These are phyloP conservation scores for Sophora flavescens DNA, from an alignment of 306 rosid genomes.

Conservation along the genomic window DNA sequence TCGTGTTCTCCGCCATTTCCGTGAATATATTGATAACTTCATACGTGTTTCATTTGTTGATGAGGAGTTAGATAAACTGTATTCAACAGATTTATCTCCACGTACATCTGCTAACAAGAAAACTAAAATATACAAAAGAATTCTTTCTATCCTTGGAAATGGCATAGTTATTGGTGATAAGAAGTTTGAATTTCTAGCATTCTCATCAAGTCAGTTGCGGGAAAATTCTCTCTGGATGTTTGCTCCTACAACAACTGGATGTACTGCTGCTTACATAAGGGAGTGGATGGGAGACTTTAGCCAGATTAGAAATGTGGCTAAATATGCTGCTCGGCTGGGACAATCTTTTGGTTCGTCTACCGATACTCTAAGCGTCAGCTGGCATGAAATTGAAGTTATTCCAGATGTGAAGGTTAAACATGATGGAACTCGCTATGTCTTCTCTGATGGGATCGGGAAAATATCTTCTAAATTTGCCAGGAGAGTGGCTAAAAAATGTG, in stretches of 20 bases:
- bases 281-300: slow-evolving; percentile 75
- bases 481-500: slow-evolving; percentile 71
- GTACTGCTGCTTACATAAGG: slow-evolving; percentile 66
- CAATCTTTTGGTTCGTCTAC: slow-evolving; percentile 90
- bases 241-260: slow-evolving; percentile 59
- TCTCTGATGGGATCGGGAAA: slow-evolving; percentile 93
- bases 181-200: slow-evolving; percentile 85
- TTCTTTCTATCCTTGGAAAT: slow-evolving; percentile 65
- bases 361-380: slow-evolving; percentile 66
- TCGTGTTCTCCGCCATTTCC: slow-evolving; percentile 69
- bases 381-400: slow-evolving; percentile 63
- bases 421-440: slow-evolving; percentile 55
- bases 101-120: slow-evolving; percentile 54
- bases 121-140: slow-evolving; percentile 63
- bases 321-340: slow-evolving; percentile 88
- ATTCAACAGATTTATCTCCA: slow-evolving; percentile 65
- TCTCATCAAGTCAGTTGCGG: slow-evolving; percentile 83
- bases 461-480: slow-evolving; percentile 70
- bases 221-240: slow-evolving; percentile 91
- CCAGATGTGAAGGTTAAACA: slow-evolving; percentile 59
- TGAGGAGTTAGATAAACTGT: slow-evolving; percentile 72
- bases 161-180: slow-evolving; percentile 75
- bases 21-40: slow-evolving; percentile 61
- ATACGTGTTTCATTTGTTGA: slow-evolving; percentile 83
- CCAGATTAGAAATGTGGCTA: slow-evolving; percentile 78